Base-by-base conservation (phyloP, 2,329 filamentous ascomycete genomes). In the Fusarium udum region DNA sequence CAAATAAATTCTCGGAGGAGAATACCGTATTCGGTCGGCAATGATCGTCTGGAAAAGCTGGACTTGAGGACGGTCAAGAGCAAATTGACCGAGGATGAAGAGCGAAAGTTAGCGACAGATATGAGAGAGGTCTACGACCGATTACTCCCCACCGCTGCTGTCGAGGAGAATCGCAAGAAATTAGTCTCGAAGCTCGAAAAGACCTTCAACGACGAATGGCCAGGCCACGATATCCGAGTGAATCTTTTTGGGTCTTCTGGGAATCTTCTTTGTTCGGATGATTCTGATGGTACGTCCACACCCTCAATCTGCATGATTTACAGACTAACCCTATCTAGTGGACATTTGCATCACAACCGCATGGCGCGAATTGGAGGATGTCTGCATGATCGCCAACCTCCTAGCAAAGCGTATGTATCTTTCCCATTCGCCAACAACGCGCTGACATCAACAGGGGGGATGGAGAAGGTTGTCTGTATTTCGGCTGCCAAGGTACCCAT, bases 221-320 rank as follows among this genome's bases (percentile, higher is more conserved):
- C 96, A 3, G 94, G 93, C 3, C 92, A 94, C 78, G 89, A 97
- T 69, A 98, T 98, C 79, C 91, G 90, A 75, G 96, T 98, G 40
- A 92, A 96, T 81, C 90, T 98, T 22, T 99, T 99, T 87, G 96
- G 96, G n/a, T 98, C 96, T 10, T 98, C 96, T 9, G 96, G 96
- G 53, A 99, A 99, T 82, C 85, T 96, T 81, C 86, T 99, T 64
- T 98, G 95, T 83, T 97, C 95, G 39, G 95, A 94, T 82, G 95
- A 98, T 80, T 99, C 96, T 59, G 96, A 99, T 85, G 94, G 95
- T 97, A 86, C 78, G 91, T 85, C 57, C 52, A 42, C 32, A 48
- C 57, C n/a, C 58, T 42, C 55, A 63, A 49, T 36, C 43, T 37
- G 20, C n/a, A 31, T 52, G 26, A 48, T 31, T 31, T 37, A n/a